A percentile compares a stretch with the other conserved stretches of the same genome.
These are phyloP conservation scores for Cryphonectria carpinicola DNA, from an alignment of 2,329 filamentous ascomycete genomes.

Conservation along the genomic window DNA sequence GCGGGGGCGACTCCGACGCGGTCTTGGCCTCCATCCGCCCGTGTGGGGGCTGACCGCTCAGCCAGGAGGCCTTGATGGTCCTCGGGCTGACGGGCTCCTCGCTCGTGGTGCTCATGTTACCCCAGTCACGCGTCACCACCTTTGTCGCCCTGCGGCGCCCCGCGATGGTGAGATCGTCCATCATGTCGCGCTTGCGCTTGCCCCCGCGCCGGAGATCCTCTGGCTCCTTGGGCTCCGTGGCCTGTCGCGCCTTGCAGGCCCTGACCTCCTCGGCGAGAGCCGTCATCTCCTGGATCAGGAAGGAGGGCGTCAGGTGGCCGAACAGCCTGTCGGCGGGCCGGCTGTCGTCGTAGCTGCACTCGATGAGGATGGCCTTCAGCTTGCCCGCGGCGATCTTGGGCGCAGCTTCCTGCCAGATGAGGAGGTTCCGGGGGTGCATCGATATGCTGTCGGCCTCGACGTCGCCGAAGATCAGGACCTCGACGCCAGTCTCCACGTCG, in stretches of 20 bases:
- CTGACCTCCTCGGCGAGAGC: slow-evolving; percentile 72
- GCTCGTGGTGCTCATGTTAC: slow-evolving; percentile 18
- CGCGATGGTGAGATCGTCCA: slow-evolving; percentile 37
- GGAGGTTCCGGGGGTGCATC: slow-evolving; percentile 76
- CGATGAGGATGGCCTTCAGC: slow-evolving; percentile 85
- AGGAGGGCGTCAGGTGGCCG: slow-evolving; percentile 84
- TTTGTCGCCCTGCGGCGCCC: slow-evolving; percentile 30
- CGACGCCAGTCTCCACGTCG: slow-evolving; percentile 68
- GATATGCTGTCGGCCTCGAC: slow-evolving; percentile 91
- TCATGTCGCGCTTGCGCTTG: slow-evolving; percentile 67
- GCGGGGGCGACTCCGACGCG: slow-evolving; percentile 5
- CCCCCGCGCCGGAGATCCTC: slow-evolving; percentile 18
- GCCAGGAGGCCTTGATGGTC: slow-evolving; percentile 42
- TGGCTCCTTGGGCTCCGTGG: slow-evolving; percentile 22
- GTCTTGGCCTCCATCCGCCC: background rate
- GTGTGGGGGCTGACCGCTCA: slow-evolving; percentile 4
- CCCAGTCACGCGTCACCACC: slow-evolving; percentile 33
- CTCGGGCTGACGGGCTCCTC: slow-evolving; percentile 59
- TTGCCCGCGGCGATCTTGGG: slow-evolving; percentile 76
- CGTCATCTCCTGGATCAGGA: slow-evolving; percentile 78
- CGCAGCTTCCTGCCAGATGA: slow-evolving; percentile 86
- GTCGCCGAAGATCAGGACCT: slow-evolving; percentile 93
- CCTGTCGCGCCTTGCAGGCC: slow-evolving; percentile 48
- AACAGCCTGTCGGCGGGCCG: slow-evolving; percentile 79
- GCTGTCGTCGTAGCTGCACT: slow-evolving; percentile 89